phyloP scores from a whole-genome alignment of 2,329 filamentous ascomycete genomes.

The Ceratocystis huliohia region DNA sequence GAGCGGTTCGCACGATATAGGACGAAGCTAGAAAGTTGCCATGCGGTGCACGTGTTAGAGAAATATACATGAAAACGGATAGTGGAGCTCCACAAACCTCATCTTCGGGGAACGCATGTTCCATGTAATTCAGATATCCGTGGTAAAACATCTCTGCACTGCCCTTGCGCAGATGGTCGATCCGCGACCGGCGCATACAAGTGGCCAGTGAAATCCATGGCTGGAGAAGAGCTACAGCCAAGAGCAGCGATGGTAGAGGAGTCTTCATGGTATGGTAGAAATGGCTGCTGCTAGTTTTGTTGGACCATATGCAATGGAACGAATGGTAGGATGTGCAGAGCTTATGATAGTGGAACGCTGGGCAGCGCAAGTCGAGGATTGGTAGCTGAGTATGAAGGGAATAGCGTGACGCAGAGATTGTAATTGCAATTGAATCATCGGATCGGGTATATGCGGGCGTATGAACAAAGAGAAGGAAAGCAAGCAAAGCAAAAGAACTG shows the following conservation, averaged over 20 bases:
- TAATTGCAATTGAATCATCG: conserved; percentile 18
- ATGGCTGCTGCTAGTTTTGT: background rate
- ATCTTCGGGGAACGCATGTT: conserved; percentile 87
- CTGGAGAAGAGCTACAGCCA: conserved; percentile 13
- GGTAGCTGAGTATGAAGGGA: conserved; percentile 9
- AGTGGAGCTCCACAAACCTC: conserved; percentile 40
- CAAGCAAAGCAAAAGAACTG: background rate
- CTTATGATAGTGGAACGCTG: background rate
- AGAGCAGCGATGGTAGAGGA: background rate
- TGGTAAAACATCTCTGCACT: conserved; percentile 85
- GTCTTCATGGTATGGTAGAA: background rate
- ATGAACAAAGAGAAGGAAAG: background rate
- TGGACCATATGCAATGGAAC: background rate
- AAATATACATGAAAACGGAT: background rate
- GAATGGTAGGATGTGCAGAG: background rate
- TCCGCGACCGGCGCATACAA: conserved; percentile 44
- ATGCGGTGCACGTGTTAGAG: conserved; percentile 23
- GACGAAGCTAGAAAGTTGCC: conserved; percentile 49
- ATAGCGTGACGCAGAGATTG: conserved; percentile 13
- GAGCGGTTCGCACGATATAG: conserved; percentile 70
- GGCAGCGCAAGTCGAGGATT: background rate
- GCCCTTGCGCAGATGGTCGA: conserved; percentile 44
- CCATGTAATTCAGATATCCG: conserved; percentile 91
- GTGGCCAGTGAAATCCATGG: conserved; percentile 33
- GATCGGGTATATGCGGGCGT: conserved; percentile 4